Base-by-base conservation (phyloP, 768 basidiomycete genomes). In the Mycena belliarum region DNA sequence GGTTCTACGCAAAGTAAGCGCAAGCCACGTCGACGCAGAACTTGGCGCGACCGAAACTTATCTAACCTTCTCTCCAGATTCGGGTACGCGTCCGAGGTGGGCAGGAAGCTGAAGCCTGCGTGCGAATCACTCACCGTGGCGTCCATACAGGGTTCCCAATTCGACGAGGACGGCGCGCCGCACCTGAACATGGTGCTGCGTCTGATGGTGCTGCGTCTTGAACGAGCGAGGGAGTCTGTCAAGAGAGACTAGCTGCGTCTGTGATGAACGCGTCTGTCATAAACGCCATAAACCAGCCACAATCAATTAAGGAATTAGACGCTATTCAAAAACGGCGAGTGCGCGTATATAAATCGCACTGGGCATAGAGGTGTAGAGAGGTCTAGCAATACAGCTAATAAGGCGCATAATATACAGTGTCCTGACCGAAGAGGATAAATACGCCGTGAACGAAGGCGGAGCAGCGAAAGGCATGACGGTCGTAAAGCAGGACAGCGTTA, bases 161-260 rank as follows among this genome's bases (percentile, higher is more conserved):
- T 89, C 74, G 88, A 89, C 72, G 89, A 87, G 74, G 92, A 89
- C 55, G 91, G 91, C 29, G 91, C 83, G 67, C 91, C 89, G 56
- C 91, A 94, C 80, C 91, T 93, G 70, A 86, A 84, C 73, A 91
- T 93, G 91, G 79, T 86, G 59, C 72, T 80, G 64, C 76, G 73
- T 61, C 70, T 89, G n/a, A n/a, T n/a, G n/a, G n/a, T n/a, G n/a
- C 80, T 57, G 14, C 29, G 29, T 32, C 29, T 32, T 32, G 29
- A 32, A 7, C 29, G 29, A 32, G 29, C 29, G 29, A 7, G n/a
- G n/a, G n/a, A n/a, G n/a, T n/a, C n/a, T n/a, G n/a, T n/a, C n/a
- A n/a, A n/a, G n/a, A n/a, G n/a, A n/a, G n/a, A n/a, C n/a, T n/a
- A n/a, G n/a, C n/a, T n/a, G n/a, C n/a, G n/a, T n/a, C n/a, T n/a